Percentiles rank a stretch among this genome's conserved stretches.
Evolutionary conservation across 805 yeast genomes (phyloP).

Genomic region (Danielia reshetovae): DNA sequence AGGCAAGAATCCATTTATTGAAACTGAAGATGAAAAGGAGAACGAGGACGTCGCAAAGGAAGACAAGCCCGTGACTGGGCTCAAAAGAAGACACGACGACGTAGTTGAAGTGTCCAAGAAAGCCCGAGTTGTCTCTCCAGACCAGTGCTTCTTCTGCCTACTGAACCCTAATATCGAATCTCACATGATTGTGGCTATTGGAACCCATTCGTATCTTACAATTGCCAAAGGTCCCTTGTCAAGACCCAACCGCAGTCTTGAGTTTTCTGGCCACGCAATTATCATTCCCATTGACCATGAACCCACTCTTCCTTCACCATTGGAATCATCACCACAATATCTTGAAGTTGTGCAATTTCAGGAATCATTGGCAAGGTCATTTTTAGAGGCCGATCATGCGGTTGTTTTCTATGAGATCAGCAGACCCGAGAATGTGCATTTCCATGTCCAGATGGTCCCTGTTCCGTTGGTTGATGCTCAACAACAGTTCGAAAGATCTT

Average conservation of each 20-base stretch:
- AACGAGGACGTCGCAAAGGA: background rate
- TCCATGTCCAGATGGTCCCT: conserved; percentile 75
- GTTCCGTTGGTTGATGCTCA: conserved; percentile 39
- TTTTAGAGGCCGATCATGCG: conserved; percentile 35
- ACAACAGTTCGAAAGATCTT: conserved; percentile 38
- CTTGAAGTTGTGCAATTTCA: conserved; percentile 48
- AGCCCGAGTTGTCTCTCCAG: conserved; percentile 46
- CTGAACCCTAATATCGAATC: conserved; percentile 73
- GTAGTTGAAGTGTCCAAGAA: conserved; percentile 17
- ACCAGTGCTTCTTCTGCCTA: conserved; percentile 75
- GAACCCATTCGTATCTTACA: conserved; percentile 61
- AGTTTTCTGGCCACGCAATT: conserved; percentile 78
- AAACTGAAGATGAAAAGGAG: conserved; percentile 10
- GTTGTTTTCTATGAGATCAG: conserved; percentile 70
- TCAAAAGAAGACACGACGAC: background rate
- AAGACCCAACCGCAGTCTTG: conserved; percentile 39
- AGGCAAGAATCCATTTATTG: conserved; percentile 20
- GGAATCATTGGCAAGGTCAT: conserved; percentile 47
- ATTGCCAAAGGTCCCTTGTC: conserved; percentile 85
- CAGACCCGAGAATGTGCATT: conserved; percentile 62
- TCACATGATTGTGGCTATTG: conserved; percentile 79
- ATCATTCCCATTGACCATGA: conserved; percentile 76
- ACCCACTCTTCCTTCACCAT: conserved; percentile 28
- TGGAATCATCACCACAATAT: background rate
- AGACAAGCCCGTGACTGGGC: background rate